phyloP scores from a whole-genome alignment of 2,329 filamentous ascomycete species.

The Alternaria triticina region DNA sequence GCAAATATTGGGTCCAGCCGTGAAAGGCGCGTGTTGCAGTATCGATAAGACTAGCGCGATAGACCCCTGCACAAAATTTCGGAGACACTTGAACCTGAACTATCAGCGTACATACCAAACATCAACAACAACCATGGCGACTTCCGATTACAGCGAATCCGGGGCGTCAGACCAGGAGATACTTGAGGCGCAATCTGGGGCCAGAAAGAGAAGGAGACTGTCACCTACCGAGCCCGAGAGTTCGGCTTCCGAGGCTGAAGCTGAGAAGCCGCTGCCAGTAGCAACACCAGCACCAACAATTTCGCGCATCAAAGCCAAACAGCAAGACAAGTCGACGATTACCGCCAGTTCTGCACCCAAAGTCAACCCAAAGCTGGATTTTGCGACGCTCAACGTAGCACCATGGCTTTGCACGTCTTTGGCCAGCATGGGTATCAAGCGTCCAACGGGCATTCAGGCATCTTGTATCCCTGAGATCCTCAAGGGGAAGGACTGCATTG shows the following conservation, averaged over 20 bases:
- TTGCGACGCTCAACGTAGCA: conserved; percentile 73
- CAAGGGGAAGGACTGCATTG: conserved; percentile 87
- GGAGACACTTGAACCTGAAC: conserved; percentile 8
- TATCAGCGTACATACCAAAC: not conserved
- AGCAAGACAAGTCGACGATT: conserved; percentile 15
- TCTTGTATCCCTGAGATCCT: conserved; percentile 92
- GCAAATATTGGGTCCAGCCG: not conserved
- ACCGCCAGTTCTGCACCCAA: not conserved
- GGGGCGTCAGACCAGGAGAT: conserved; percentile 36
- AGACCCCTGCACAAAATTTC: conserved; percentile 37
- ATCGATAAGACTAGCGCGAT: conserved; percentile 37
- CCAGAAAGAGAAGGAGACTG: conserved; percentile 47
- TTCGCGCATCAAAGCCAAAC: conserved; percentile 46
- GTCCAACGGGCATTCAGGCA: conserved; percentile 91
- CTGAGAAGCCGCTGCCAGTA: conserved; percentile 16
- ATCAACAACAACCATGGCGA: conserved; percentile 18
- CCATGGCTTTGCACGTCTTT: conserved; percentile 89
- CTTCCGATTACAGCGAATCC: conserved; percentile 23
- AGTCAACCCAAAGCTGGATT: conserved; percentile 46
- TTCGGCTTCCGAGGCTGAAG: conserved; percentile 23
- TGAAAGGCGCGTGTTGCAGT: conserved; percentile 1
- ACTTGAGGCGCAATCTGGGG: conserved; percentile 36
- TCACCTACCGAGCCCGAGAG: conserved; percentile 26
- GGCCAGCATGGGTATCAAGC: conserved; percentile 76
- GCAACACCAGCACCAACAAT: conserved; percentile 23